Base-by-base conservation (phyloP, 225 moss, liverwort and hornwort genomes). In the Sphagnum contortum region DNA sequence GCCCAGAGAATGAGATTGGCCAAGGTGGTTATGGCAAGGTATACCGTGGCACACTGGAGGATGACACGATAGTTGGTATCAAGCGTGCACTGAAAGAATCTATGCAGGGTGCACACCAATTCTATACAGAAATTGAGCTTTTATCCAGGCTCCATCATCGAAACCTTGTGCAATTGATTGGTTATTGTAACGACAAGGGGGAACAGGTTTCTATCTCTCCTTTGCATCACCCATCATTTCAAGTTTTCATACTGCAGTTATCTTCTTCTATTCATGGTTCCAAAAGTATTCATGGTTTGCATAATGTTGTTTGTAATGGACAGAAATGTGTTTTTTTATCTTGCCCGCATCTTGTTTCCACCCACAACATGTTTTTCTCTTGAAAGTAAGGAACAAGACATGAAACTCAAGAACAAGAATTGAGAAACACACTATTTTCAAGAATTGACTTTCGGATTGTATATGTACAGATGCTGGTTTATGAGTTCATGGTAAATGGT, bases 21-120 rank as follows among this genome's bases (percentile, higher is more conserved):
- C 65, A 77, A 69, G 94, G 94, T 57, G 94, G 92, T 29, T 91
- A 88, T 63, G 94, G 91, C 4, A 82, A 92, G 12, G 94, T 91
- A 0, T 91, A 88, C 76, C 71, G 66, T 44, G 94, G 92, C 4
- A 6, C 76, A 45, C 70, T 88, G 49, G 72, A 77, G n/a, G 81
- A 83, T 48, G 88, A 86, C 49, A 65, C 11, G 62, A 0, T 47
- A 0, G 80, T 86, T 67, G 82, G 76, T 71, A 82, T 82, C 6
- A 79, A 79, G 54, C 82, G 82, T 6, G 79, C 82, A 50, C 68
- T 79, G 70, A 76, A 82, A 12, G 82, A 70, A 5, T 82, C 82
- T 63, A 69, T 82, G 78, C 78, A 82, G 71, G 73, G 75, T 29
- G 44, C 71, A 4, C 49, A 66, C 51, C 76, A 82, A 64, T 82